Conservation (phyloP, 2,329 filamentous ascomycete genomes). For the Aspergillus sp. region DNA sequence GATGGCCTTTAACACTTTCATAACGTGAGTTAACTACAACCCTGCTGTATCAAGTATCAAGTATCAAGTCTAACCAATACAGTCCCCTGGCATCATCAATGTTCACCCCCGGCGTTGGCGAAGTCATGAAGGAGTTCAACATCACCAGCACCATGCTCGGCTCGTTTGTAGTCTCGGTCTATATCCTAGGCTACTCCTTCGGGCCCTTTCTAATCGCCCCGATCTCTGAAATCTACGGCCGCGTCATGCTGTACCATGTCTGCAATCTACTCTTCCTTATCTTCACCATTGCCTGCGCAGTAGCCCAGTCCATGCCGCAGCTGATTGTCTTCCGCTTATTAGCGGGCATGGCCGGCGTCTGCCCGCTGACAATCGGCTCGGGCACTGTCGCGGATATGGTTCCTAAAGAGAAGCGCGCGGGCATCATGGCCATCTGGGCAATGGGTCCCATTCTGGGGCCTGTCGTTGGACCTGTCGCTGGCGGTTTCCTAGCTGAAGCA, state of each 20-base stretch:
- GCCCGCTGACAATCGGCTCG: conserved; percentile 64
- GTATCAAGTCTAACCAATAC: too few relatives aligned
- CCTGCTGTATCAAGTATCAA: too few relatives aligned
- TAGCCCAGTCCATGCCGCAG: conserved; percentile 54
- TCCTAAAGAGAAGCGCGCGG: conserved; percentile 55
- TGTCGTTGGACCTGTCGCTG: conserved; percentile 34
- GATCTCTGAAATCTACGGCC: conserved; percentile 65
- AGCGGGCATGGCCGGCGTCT: conserved; percentile 62
- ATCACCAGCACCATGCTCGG: conserved; percentile 12
- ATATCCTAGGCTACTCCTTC: conserved; percentile 58
- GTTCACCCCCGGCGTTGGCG: conserved; percentile 38
- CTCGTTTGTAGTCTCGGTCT: conserved; percentile 55
- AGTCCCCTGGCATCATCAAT: conserved; percentile 27
- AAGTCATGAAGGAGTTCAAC: conserved; percentile 18
- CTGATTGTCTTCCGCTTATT: conserved; percentile 64
- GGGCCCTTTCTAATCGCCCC: conserved; percentile 60
- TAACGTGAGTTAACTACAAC: too few relatives aligned
- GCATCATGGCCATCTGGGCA: conserved; percentile 55
- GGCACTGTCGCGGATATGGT: conserved; percentile 68
- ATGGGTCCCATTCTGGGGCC: conserved; percentile 46
- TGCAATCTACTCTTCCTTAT: conserved; percentile 62
- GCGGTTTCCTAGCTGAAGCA: conserved; percentile 34
- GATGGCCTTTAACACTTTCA: too few relatives aligned
- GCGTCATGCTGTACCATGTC: conserved; percentile 55
- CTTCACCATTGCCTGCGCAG: conserved; percentile 65